Conservation (phyloP, 768 basidiomycete genomes). For the Russula compacta region DNA sequence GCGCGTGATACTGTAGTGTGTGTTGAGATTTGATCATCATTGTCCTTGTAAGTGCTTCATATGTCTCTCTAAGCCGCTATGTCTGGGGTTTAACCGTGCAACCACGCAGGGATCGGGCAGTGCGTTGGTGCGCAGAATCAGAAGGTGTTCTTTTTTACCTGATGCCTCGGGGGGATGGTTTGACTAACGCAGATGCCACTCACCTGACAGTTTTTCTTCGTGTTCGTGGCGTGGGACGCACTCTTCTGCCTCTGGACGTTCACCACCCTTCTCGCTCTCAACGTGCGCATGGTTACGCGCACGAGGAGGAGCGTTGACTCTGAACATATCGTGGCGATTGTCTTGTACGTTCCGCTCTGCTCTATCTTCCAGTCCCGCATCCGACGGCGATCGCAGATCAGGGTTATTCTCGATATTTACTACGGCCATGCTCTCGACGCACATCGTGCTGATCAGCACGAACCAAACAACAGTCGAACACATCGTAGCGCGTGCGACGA, state of each 20-base stretch:
- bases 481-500: slow-evolving; percentile 47
- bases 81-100: background rate
- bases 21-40: slow-evolving; percentile 81
- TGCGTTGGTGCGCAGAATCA: slow-evolving; percentile 92
- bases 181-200: background rate
- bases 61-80: background rate
- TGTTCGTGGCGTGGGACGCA: slow-evolving; percentile 59
- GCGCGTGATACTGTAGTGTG: slow-evolving; percentile 41
- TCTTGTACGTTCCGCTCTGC: slow-evolving; percentile 43
- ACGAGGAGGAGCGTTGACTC: slow-evolving; percentile 39
- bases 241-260: slow-evolving; percentile 58
- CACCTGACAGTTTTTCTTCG: slow-evolving; percentile 63
- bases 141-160: slow-evolving; percentile 42
- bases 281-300: slow-evolving; percentile 28
- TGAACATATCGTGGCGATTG: slow-evolving; percentile 65
- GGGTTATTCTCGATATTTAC: slow-evolving; percentile 72
- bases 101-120: slow-evolving; percentile 71
- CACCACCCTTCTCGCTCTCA: slow-evolving; percentile 47
- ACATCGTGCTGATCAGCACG: slow-evolving; percentile 48
- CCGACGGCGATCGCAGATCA: slow-evolving; percentile 33
- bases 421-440: slow-evolving; percentile 42
- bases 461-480: slow-evolving; percentile 80
- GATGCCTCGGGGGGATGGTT: background rate
- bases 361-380: background rate
- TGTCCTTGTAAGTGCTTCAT: slow-evolving; percentile 60